Percentiles rank a stretch among this genome's conserved stretches.
phyloP scores from a whole-genome alignment of 1,284 basidiomycete genomes.

The Coniophora puteana region DNA sequence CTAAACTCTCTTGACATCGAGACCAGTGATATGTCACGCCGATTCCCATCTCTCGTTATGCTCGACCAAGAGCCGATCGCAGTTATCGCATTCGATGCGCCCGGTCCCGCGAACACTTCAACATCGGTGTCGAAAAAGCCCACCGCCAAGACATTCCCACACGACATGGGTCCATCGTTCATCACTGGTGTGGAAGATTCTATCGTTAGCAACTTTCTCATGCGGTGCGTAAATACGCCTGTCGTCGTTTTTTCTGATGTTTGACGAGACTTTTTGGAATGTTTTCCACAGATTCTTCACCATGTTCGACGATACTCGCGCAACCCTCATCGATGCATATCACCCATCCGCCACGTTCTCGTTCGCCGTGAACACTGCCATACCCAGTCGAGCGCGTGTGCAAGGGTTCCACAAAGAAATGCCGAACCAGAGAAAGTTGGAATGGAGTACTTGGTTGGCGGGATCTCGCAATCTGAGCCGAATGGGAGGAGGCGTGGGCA shows the following conservation, averaged over 20 bases:
- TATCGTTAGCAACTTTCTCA: slow-evolving; percentile 73
- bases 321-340: slow-evolving; percentile 71
- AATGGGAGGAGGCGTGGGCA: slow-evolving; percentile 56
- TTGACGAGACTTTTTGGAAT: slow-evolving; percentile 9
- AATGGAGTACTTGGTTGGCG: slow-evolving; percentile 70
- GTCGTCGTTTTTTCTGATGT: slow-evolving; percentile 1
- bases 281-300: slow-evolving; percentile 69
- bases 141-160: slow-evolving; percentile 65
- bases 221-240: slow-evolving; percentile 48
- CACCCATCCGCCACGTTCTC: slow-evolving; percentile 86
- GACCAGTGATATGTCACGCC: slow-evolving; percentile 66
- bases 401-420: slow-evolving; percentile 63
- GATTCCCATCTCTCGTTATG: slow-evolving; percentile 68
- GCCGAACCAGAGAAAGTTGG: slow-evolving; percentile 79
- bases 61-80: slow-evolving; percentile 75
- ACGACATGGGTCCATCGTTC: slow-evolving; percentile 70
- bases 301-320: slow-evolving; percentile 77
- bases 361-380: slow-evolving; percentile 77
- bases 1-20: slow-evolving; percentile 13
- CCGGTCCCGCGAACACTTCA: slow-evolving; percentile 40
- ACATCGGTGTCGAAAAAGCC: slow-evolving; percentile 38
- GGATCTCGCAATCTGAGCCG: slow-evolving; percentile 77
- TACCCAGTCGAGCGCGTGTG: slow-evolving; percentile 69
- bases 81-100: slow-evolving; percentile 69
- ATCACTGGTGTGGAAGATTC: slow-evolving; percentile 70